Evolutionary conservation across 2,329 filamentous ascomycete species (phyloP).

Genomic region (Cladosporium sphaerospermum): DNA sequence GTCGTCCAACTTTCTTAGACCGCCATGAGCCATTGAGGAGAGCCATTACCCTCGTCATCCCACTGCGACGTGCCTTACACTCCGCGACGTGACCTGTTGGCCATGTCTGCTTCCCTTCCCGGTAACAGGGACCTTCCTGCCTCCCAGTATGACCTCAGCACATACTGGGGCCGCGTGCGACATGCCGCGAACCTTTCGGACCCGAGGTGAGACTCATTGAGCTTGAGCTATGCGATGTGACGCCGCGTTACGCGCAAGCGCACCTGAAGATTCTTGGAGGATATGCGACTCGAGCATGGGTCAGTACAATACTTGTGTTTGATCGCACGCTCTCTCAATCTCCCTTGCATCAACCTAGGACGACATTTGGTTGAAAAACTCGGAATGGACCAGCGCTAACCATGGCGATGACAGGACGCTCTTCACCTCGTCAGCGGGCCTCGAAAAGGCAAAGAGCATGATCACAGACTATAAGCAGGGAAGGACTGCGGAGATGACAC

Average conservation of each 20-base stretch:
- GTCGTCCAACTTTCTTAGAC: background rate
- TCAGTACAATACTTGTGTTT: background rate
- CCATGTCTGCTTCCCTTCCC: conserved; percentile 57
- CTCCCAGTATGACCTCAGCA: conserved; percentile 86
- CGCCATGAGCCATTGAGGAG: background rate
- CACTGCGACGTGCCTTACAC: background rate
- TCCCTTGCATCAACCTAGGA: no score
- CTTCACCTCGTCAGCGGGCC: conserved; percentile 67
- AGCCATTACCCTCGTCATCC: background rate
- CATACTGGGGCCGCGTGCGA: conserved; percentile 90
- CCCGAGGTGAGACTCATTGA: conserved; percentile 66
- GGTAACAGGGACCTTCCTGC: conserved; percentile 74
- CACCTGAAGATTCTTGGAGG: background rate
- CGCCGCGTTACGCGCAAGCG: background rate
- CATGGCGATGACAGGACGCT: conserved; percentile 59
- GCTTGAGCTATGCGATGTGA: background rate
- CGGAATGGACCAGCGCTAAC: background rate
- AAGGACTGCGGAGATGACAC: conserved; percentile 71
- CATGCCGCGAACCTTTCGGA: conserved; percentile 88
- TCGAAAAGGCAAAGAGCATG: conserved; percentile 79
- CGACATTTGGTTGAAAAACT: no score
- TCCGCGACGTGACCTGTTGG: background rate
- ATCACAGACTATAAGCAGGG: conserved; percentile 83
- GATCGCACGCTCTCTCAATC: background rate
- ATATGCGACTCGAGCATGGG: background rate